Evolutionary conservation across 1,139 yeast species (phyloP), one percentile per base, ranked within the genome.

Genomic region (Yamadazyma jaroonii): DNA sequence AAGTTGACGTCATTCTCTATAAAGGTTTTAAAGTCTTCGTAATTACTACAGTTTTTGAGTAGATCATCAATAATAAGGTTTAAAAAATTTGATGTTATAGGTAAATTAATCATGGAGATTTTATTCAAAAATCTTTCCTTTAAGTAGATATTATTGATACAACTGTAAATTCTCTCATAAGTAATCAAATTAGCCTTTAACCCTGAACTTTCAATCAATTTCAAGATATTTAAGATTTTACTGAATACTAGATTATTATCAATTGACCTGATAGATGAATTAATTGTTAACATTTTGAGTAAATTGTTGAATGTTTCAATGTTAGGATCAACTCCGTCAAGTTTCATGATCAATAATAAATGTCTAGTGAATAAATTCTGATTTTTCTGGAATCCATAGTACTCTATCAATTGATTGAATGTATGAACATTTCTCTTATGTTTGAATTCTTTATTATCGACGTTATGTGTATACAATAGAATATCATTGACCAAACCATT

Each of bases 301-400:
- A 71, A 53, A 35, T 56, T 52, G 46, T 70, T 70, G 39, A 70
- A 64, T 34, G 75, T 71, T 29, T 64, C 70, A 20, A 62, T 56
- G 42, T 69, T 62, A 9, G 71, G 69, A n/a, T 43, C 42, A 38
- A 67, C 68, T 3, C 73, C 73, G 38, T 71, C 76, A 39, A 63
- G 57, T 28, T 61, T 57, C 75, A 71, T 68, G 28, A 66, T 71
- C 28, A 71, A 48, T 9, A 70, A 49, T 12, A 71, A 43, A 41
- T 67, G 70, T 23, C 74, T 46, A 3, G 75, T 72, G 52, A 71
- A 70, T 20, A 66, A 53, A 35, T 64, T 64, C 49, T 71, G 76
- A 45, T 67, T 61, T 46, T 71, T 69, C 38, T 57, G 63, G 41
- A 43, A 57, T 4, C 76, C 77, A 50, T 68, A 72, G 48, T 55